Evolutionary conservation across 2,329 filamentous ascomycete genomes (phyloP).

Genomic region (Colletotrichum siamense): DNA sequence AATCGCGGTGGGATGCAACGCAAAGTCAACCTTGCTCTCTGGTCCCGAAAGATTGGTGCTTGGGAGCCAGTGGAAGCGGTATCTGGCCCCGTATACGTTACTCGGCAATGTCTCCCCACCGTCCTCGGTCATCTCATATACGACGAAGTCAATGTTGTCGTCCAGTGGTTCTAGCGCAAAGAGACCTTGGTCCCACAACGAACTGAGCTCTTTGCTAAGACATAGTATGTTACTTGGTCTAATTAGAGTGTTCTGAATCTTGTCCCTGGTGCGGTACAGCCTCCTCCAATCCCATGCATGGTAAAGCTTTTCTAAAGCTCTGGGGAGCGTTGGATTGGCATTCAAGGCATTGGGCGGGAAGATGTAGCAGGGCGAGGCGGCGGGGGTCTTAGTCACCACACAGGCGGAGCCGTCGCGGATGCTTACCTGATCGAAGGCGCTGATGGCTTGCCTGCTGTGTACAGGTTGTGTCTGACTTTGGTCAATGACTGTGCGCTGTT

Average conservation of each 20-base stretch:
- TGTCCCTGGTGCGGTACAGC: background rate
- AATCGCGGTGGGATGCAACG: rapidly evolving
- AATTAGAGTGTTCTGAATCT: background rate
- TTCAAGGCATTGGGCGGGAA: background rate
- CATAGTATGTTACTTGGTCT: background rate
- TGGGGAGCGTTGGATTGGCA: background rate
- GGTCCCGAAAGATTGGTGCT: background rate
- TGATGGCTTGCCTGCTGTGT: background rate
- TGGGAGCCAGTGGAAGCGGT: background rate
- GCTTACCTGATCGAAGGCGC: background rate
- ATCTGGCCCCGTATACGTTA: background rate
- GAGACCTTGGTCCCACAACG: background rate
- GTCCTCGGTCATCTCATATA: background rate
- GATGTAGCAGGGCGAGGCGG: background rate
- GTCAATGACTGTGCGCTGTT: background rate
- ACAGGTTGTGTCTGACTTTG: background rate
- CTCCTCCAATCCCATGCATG: background rate
- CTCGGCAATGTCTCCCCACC: background rate
- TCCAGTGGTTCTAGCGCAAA: background rate
- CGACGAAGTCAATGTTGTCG: background rate
- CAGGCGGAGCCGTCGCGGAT: background rate
- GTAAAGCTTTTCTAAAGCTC: background rate
- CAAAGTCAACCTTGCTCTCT: background rate
- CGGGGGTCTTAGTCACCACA: background rate
- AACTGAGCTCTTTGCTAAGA: background rate